Percentiles rank a stretch among this genome's conserved stretches.
phyloP scores from a whole-genome alignment of 345 rosid genomes.

The Abelmoschus esculentus region DNA sequence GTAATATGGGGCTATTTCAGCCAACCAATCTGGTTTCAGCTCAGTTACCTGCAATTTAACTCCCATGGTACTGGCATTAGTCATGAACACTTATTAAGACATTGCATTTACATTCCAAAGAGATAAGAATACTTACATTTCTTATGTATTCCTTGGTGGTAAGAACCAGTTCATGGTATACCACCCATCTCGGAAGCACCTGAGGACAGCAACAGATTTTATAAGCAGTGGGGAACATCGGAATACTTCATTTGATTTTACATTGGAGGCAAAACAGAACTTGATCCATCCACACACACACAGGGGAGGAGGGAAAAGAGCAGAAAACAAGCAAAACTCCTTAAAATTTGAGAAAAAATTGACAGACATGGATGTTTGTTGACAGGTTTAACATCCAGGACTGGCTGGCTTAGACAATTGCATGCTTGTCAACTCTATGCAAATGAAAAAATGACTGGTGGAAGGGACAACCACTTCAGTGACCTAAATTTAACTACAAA shows the following conservation, averaged over 20 bases:
- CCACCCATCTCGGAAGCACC: slow-evolving; percentile 90
- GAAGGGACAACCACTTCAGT: not conserved
- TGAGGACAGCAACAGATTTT: slow-evolving; percentile 19
- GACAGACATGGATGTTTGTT: not conserved
- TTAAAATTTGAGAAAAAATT: not conserved
- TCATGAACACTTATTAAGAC: not conserved
- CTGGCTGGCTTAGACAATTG: not conserved
- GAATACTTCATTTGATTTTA: not conserved
- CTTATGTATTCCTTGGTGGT: slow-evolving; percentile 91
- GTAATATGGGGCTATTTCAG: slow-evolving; percentile 89
- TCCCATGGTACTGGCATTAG: slow-evolving; percentile 14
- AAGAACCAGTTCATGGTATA: slow-evolving; percentile 80
- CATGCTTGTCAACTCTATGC: not conserved
- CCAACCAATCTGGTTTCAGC: slow-evolving; percentile 94
- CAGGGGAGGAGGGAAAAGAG: not conserved
- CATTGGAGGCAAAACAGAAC: not conserved
- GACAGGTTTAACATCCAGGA: not conserved
- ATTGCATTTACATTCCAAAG: not conserved
- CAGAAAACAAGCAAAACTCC: not conserved
- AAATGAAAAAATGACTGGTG: not conserved
- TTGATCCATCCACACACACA: not conserved
- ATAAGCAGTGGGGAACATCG: not conserved
- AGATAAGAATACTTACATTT: slow-evolving; percentile 37
- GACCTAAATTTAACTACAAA: not conserved
- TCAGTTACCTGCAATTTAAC: slow-evolving; percentile 66